These are phyloP conservation scores for Iris pallida DNA, from an alignment of 116 monocot species.

Conservation along the genomic window DNA sequence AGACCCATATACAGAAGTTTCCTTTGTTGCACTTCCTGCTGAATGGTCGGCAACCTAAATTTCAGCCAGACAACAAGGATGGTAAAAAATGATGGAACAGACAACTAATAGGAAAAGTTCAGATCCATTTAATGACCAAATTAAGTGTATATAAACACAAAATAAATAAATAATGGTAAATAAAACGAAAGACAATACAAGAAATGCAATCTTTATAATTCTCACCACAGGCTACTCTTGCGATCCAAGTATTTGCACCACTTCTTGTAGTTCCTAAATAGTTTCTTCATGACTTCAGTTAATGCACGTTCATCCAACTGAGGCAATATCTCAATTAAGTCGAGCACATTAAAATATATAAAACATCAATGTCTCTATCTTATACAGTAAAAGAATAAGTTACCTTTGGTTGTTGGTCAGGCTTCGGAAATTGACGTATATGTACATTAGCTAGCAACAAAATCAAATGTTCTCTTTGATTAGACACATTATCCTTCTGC, in stretches of 20 bases:
- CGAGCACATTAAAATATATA: background rate
- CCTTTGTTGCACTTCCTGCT: conserved; percentile 92
- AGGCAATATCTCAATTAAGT: background rate
- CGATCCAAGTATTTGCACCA: conserved; percentile 86
- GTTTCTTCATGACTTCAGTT: conserved; percentile 70
- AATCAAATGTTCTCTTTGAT: conserved; percentile 89
- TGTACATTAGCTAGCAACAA: conserved; percentile 92
- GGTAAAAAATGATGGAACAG: too few species aligned
- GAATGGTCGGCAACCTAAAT: conserved; percentile 80
- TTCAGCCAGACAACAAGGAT: conserved; percentile 1
- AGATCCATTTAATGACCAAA: background rate
- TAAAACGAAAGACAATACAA: background rate
- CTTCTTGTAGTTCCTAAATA: conserved; percentile 82
- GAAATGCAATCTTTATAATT: background rate
- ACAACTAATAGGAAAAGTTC: background rate
- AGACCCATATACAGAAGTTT: conserved; percentile 92
- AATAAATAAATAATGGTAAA: background rate
- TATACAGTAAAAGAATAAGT: conserved; percentile 2
- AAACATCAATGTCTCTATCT: background rate
- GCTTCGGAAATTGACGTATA: conserved; percentile 51
- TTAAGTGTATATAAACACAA: background rate
- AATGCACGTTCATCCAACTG: conserved; percentile 79
- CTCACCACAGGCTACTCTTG: conserved; percentile 83
- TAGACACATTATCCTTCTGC: conserved; percentile 91
- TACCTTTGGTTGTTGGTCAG: conserved; percentile 77